Percentiles rank a stretch among this genome's conserved stretches.
Evolutionary conservation across 2,329 filamentous ascomycete species (phyloP).

Genomic region (Claviceps sp.): DNA sequence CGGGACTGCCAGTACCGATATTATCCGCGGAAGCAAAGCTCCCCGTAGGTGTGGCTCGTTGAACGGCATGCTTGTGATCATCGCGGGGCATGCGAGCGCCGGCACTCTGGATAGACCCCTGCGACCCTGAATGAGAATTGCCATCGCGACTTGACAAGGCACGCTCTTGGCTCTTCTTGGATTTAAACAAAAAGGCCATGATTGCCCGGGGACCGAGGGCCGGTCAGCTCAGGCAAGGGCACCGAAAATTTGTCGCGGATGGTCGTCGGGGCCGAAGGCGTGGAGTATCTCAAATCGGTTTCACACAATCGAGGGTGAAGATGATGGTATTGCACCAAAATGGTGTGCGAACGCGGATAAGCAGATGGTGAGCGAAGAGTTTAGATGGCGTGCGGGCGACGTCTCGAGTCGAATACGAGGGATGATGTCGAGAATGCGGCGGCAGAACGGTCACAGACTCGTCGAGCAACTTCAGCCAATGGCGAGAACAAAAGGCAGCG

Average conservation of each 20-base stretch:
- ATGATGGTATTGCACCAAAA: neutral
- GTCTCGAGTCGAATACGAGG: slow-evolving; percentile 1
- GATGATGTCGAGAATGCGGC: slow-evolving; percentile 4
- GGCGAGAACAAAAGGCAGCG: neutral
- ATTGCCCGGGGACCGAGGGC: slow-evolving; percentile 28
- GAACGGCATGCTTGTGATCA: slow-evolving; percentile 35
- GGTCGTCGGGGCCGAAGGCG: neutral
- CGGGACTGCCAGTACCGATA: slow-evolving; percentile 45
- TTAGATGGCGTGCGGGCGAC: neutral
- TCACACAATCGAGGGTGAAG: neutral
- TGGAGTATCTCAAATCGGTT: neutral
- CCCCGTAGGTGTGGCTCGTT: slow-evolving; percentile 61
- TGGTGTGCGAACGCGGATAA: neutral
- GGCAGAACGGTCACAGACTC: neutral
- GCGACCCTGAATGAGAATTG: slow-evolving; percentile 29
- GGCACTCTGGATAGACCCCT: slow-evolving; percentile 35
- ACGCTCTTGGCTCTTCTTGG: slow-evolving; percentile 62
- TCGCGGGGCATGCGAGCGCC: slow-evolving; percentile 33
- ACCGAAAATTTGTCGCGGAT: neutral
- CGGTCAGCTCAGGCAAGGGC: slow-evolving; percentile 11
- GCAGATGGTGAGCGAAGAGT: neutral
- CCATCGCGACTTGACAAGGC: slow-evolving; percentile 42
- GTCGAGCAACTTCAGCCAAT: neutral
- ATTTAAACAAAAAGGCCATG: slow-evolving; percentile 77
- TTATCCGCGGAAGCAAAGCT: slow-evolving; percentile 62